Evolutionary conservation across 768 basidiomycete genomes (phyloP).

Genomic region (Mrakia gelida): DNA sequence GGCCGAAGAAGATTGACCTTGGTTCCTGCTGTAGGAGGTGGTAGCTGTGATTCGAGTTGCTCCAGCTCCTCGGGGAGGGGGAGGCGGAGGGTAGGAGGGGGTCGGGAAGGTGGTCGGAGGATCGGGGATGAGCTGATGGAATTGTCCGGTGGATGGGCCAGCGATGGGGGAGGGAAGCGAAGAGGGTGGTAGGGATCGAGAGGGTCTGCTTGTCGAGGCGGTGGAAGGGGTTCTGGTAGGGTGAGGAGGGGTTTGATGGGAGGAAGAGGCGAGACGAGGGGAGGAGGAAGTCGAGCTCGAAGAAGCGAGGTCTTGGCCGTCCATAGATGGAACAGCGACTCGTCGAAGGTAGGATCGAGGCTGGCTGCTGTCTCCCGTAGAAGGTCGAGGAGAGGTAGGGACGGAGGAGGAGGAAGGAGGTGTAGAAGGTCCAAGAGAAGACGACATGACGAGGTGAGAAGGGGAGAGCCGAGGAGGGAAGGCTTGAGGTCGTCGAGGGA

Average conservation of each 20-base stretch:
- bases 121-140: background rate
- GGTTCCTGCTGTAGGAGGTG: background rate
- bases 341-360: background rate
- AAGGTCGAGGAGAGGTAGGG: background rate
- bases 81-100: slow-evolving; percentile 16
- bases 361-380: background rate
- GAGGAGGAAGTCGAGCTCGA: background rate
- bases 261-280: background rate
- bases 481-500: no score
- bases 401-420: background rate
- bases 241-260: background rate
- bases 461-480: background rate
- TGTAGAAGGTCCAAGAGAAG: no score
- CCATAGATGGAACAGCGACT: background rate
- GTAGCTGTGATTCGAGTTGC: background rate
- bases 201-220: background rate
- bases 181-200: background rate
- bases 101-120: background rate
- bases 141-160: background rate
- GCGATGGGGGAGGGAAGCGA: background rate
- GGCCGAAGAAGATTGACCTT: background rate
- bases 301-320: background rate
- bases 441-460: background rate
- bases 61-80: background rate
- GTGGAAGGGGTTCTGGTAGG: background rate